phyloP scores from a whole-genome alignment of 1,139 yeast genomes.

The Lodderomyces orthopsilosis region DNA sequence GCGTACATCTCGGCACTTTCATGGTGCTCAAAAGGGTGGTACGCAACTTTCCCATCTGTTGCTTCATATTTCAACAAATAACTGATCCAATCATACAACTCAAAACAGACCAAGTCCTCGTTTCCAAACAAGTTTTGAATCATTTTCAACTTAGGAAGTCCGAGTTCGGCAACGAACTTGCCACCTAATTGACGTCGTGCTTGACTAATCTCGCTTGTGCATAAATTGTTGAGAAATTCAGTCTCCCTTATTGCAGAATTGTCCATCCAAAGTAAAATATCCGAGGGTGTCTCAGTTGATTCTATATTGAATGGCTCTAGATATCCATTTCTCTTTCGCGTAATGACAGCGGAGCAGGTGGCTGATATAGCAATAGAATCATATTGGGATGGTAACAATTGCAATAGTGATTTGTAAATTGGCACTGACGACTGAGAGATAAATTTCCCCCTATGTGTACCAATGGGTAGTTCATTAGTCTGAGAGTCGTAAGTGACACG shows the following conservation, averaged over 20 bases:
- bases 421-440: constrained; percentile 46
- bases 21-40: constrained; percentile 8
- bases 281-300: constrained; percentile 19
- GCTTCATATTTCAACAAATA: constrained; percentile 28
- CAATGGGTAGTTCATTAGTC: constrained; percentile 6
- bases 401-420: constrained; percentile 22
- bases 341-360: constrained; percentile 54
- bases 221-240: constrained; percentile 25
- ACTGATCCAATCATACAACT: constrained; percentile 51
- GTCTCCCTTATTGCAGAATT: constrained; percentile 29
- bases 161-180: constrained; percentile 53
- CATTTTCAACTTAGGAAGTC: constrained; percentile 49
- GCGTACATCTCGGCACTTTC: constrained; percentile 20
- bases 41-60: constrained; percentile 18
- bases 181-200: constrained; percentile 38
- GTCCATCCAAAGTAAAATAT: constrained; percentile 62
- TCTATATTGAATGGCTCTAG: constrained; percentile 24
- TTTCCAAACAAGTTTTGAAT: constrained; percentile 24
- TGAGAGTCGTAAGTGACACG: constrained; percentile 20
- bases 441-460: constrained; percentile 12
- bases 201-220: constrained; percentile 7
- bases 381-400: constrained; percentile 8
- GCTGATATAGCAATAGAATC: constrained; percentile 37
- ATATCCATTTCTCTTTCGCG: constrained; percentile 17
- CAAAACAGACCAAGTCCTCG: constrained; percentile 38